A percentile compares a stretch with the other conserved stretches of the same genome.
These are phyloP conservation scores for Pythium phragmiticola DNA, from an alignment of 352 stramenopile species.

Conservation along the genomic window DNA sequence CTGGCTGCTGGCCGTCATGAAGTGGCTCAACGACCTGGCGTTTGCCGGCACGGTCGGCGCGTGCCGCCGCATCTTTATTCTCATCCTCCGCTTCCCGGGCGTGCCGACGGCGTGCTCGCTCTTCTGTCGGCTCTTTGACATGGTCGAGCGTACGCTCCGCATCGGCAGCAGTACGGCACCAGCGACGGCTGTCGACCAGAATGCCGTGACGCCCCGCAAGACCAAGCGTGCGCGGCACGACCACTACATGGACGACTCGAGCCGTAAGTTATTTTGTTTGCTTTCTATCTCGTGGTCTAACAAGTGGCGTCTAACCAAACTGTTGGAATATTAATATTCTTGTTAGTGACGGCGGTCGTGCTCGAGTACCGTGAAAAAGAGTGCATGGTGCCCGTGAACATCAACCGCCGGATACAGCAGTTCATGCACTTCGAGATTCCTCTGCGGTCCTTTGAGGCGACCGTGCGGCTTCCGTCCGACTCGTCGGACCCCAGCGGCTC, in stretches of 20 bases:
- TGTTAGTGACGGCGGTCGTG: conserved; percentile 79
- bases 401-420: conserved; percentile 84
- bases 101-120: conserved; percentile 67
- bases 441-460: conserved; percentile 82
- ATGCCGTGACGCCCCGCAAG: conserved; percentile 27
- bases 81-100: conserved; percentile 73
- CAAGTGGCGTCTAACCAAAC: background rate
- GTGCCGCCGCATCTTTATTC: conserved; percentile 68
- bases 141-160: conserved; percentile 65
- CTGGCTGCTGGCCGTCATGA: conserved; percentile 57
- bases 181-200: background rate
- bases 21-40: conserved; percentile 59
- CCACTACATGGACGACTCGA: conserved; percentile 66
- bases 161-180: conserved; percentile 22
- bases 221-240: conserved; percentile 26
- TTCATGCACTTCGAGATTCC: conserved; percentile 90
- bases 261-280: conserved; percentile 41
- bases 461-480: conserved; percentile 62
- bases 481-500: conserved; percentile 14
- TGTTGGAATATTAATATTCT: background rate
- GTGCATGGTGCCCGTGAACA: conserved; percentile 73
- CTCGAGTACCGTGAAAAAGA: conserved; percentile 88
- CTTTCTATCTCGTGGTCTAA: background rate
- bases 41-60: conserved; percentile 46
- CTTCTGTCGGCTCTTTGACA: conserved; percentile 65